Evolutionary conservation across 73 alveolate genomes (phyloP), one percentile per base, ranked within the genome.

Genomic region (Paramecium caudatum): DNA sequence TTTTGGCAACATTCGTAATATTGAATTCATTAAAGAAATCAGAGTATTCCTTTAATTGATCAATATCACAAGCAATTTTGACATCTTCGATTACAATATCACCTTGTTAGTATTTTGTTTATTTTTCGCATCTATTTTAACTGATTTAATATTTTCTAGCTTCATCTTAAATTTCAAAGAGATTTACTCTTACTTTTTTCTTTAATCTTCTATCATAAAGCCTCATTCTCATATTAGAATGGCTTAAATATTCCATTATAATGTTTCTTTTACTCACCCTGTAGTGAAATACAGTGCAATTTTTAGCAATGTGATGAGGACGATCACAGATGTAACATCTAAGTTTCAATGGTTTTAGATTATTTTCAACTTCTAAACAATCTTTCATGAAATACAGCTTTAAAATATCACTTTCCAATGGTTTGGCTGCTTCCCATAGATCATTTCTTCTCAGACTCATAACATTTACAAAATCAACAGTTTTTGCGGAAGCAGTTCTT

Each of bases 401-500:
- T 19, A 27, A 37, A 21, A 74, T 9, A 74, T 74, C 88, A 16
- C 46, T 23, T 5, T 74, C 88, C 17, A 45, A 30, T 9, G 43
- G 39, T 39, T 41, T 37, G 1, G 88, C 88, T n/a, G 62, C 65
- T 1, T 74, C 88, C 88, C 88, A 74, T 39, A 74, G 17, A 41
- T 74, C 88, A 8, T 4, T 45, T 12, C 88, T 74, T 16, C 8
- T 19, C 39, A 74, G 32, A 45, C 47, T 27, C 46, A 45, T 43
- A 4, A 74, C 55, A 74, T 74, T 74, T 1, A 74, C 88, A 55
- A 93, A 93, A 21, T 91, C 95, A 17, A 61, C 69, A 46, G 94
- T 23, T 62, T 90, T 93, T 4, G 91, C 95, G 3, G 92, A 70
- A n/a, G 94, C 93, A 17, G 63, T 43, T 48, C 97, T 90, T 6